These are phyloP conservation scores for Blastocystis sp. DNA, from an alignment of 352 stramenopile genomes.

Conservation along the genomic window DNA sequence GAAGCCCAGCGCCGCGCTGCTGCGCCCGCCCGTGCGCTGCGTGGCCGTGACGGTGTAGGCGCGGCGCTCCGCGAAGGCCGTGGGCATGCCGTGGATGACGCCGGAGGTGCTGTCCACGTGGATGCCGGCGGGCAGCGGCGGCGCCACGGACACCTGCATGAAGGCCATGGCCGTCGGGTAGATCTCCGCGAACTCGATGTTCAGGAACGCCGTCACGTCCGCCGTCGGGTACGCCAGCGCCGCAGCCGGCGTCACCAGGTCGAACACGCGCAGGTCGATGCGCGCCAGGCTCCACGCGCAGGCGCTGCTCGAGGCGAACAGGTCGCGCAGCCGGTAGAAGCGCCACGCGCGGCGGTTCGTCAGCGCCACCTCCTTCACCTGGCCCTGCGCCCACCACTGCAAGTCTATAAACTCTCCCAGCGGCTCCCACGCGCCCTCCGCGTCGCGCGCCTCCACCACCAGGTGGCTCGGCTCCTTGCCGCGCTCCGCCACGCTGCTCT, in stretches of 20 bases:
- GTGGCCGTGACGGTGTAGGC: conserved; percentile 45
- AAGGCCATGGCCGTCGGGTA: conserved; percentile 5
- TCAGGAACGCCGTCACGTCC: not conserved
- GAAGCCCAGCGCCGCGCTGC: not conserved
- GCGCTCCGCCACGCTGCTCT: not conserved
- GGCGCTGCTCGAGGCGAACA: not conserved
- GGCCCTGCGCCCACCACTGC: not conserved
- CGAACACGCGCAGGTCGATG: not conserved
- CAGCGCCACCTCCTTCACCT: not conserved
- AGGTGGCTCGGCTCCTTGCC: not conserved
- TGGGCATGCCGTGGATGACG: conserved; percentile 46
- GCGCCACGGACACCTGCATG: not conserved
- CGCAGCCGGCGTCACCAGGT: not conserved
- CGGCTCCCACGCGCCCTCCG: not conserved
- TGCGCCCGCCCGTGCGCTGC: not conserved
- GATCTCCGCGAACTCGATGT: conserved; percentile 55
- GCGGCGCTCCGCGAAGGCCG: not conserved
- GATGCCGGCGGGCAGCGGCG: conserved; percentile 21
- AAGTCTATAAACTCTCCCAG: not conserved
- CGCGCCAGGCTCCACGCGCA: not conserved
- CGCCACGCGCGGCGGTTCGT: not conserved
- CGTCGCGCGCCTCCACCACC: not conserved
- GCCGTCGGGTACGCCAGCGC: not conserved
- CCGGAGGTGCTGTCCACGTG: not conserved
- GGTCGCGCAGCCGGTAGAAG: not conserved